A percentile compares a stretch with the other conserved stretches of the same genome.
These are phyloP conservation scores for Nannochloropsis gaditana DNA, from an alignment of 108 stramenopile species.

Conservation along the genomic window DNA sequence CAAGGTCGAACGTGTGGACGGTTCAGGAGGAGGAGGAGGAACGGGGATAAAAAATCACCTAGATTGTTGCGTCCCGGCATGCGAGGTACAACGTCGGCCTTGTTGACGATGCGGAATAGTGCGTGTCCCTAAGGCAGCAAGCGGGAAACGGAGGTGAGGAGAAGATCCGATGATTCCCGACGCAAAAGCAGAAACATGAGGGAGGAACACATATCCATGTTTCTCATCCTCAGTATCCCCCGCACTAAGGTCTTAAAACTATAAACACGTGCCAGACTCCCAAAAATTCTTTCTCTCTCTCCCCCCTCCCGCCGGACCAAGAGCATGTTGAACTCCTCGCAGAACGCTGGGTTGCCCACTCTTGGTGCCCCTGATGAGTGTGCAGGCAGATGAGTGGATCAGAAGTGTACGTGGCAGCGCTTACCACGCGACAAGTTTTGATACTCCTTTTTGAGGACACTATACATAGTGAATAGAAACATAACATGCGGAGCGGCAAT, in stretches of 20 bases:
- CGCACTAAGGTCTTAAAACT: too few relatives aligned
- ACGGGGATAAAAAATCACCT: not conserved
- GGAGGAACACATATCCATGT: too few relatives aligned
- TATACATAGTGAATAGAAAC: too few relatives aligned
- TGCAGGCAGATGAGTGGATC: not conserved
- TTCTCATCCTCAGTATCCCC: too few relatives aligned
- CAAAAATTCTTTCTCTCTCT: not conserved
- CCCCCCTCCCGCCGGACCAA: not conserved
- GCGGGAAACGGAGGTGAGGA: not conserved
- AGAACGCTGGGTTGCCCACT: not conserved
- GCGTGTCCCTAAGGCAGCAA: not conserved
- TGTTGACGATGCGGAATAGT: not conserved
- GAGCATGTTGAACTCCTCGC: conserved; percentile 14
- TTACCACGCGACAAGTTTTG: too few relatives aligned
- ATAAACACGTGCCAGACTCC: too few relatives aligned
- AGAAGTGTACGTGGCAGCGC: not conserved
- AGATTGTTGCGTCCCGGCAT: not conserved
- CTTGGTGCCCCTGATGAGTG: not conserved
- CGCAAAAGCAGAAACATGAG: too few relatives aligned
- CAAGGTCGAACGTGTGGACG: not conserved
- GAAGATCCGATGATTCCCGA: not conserved
- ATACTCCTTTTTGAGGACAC: too few relatives aligned
- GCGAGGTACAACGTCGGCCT: not conserved
- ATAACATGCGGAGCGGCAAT: too few relatives aligned
- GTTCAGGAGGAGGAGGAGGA: not conserved